Evolutionary conservation across 805 yeast species (phyloP), one percentile per base, ranked within the genome.

Genomic region (Wickerhamomyces mucosus): DNA sequence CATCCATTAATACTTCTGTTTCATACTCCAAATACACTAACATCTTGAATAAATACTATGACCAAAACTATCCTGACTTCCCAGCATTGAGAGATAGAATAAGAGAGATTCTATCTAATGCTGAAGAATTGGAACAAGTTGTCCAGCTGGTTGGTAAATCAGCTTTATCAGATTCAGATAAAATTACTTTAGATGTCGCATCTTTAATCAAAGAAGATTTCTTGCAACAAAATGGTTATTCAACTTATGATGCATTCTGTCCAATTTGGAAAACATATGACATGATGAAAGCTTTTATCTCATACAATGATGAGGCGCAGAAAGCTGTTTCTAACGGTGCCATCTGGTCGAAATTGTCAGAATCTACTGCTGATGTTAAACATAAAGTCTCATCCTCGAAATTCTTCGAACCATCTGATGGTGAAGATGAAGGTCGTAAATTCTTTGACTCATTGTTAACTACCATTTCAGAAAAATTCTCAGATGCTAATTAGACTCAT

Each of bases 91-190:
- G 99, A 69, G 82, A 82, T 60, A 81, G 78, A 62, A 84, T 92
- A 53, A 85, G 75, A 63, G 98, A 92, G 68, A 89, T 92, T 48
- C 68, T 92, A 50, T 79, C 97, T 23, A 85, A 82, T 58, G 98
- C 98, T 35, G 98, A 92, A 66, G 98, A 92, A 63, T 73, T 92
- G 54, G 98, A 92, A 65, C 97, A 92, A 67, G 98, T 92, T 48
- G 98, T 92, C 40, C 99, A 92, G 68, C 76, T 92, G 56, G 99
- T 92, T 40, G 99, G 99, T 69, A 92, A 92, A 65, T 82, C 95
- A 40, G 97, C 99, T 5, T 69, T 92, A 48, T 84, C 96, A 8
- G 99, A 92, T 58, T 71, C 94, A 24, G 98, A 92, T 63, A 92
- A 92, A 69, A 92, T 92, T 59, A 82, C 96, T 17, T 70, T 92